Evolutionary conservation across 306 rosid genomes (phyloP).

Genomic region (Coriaria nepalensis): DNA sequence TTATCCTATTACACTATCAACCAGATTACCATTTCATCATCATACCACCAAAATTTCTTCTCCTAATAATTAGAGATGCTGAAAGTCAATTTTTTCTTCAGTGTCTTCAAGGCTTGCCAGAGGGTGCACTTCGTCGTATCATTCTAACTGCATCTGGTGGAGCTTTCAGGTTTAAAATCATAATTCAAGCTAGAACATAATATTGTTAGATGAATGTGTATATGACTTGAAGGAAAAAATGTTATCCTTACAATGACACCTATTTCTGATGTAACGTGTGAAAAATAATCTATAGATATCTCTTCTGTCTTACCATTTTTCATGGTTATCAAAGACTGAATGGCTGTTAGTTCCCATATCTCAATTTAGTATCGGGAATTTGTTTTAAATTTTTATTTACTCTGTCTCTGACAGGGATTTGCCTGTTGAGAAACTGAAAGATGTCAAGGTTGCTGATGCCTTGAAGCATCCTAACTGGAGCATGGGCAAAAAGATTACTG

Average conservation of each 20-base stretch:
- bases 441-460: slow-evolving; percentile 94
- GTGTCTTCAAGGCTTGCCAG: slow-evolving; percentile 96
- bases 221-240: slow-evolving; percentile 1
- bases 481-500: slow-evolving; percentile 99
- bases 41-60: slow-evolving; percentile 2
- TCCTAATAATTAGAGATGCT: slow-evolving; percentile 14
- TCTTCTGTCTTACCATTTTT: too few species aligned
- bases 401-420: slow-evolving; percentile 49
- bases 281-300: too few species aligned
- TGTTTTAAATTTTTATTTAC: background rate
- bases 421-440: slow-evolving; percentile 93
- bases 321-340: too few species aligned
- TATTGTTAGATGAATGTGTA: too few species aligned
- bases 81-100: slow-evolving; percentile 27
- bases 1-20: background rate
- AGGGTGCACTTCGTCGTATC: slow-evolving; percentile 71
- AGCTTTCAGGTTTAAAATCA: slow-evolving; percentile 59
- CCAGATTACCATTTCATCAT: slow-evolving; percentile 8
- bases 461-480: slow-evolving; percentile 98
- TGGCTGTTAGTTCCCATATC: too few species aligned
- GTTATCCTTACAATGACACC: too few species aligned
- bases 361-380: too few species aligned
- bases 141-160: slow-evolving; percentile 98
- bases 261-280: too few species aligned
- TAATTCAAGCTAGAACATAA: slow-evolving; percentile 9